A percentile compares a stretch with the other conserved stretches of the same genome.
Evolutionary conservation across 164 flowering plant genomes (phyloP).

Genomic region (Protea cynaroides): DNA sequence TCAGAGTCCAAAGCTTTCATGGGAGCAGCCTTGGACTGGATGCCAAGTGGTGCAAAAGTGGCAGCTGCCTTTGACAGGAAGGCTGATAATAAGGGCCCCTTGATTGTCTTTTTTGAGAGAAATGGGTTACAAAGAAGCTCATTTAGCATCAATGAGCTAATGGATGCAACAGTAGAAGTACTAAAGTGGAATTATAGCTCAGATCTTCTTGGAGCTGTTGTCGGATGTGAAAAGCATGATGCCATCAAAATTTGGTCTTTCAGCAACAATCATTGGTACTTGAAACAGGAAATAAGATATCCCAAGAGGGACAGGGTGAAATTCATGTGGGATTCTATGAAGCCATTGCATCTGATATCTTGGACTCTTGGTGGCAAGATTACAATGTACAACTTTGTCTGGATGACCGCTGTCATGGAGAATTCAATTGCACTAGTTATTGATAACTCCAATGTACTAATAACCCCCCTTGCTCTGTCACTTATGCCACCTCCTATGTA

Average conservation of each 20-base stretch:
- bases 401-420: slow-evolving; percentile 76
- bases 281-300: slow-evolving; percentile 80
- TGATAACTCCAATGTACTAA: slow-evolving; percentile 59
- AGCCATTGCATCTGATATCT: slow-evolving; percentile 60
- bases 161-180: slow-evolving; percentile 43
- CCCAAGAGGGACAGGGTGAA: slow-evolving; percentile 47
- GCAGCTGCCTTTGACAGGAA: slow-evolving; percentile 63
- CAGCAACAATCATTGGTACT: slow-evolving; percentile 92
- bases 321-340: slow-evolving; percentile 79
- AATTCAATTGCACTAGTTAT: slow-evolving; percentile 82
- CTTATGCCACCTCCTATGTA: slow-evolving; percentile 92
- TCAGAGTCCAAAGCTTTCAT: slow-evolving; percentile 64
- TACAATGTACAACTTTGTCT: slow-evolving; percentile 50
- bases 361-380: slow-evolving; percentile 74
- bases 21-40: slow-evolving; percentile 78
- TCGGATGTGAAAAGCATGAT: slow-evolving; percentile 55
- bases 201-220: slow-evolving; percentile 81
- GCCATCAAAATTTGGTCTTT: slow-evolving; percentile 77
- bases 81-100: slow-evolving; percentile 48
- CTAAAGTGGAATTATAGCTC: slow-evolving; percentile 87
- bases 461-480: slow-evolving; percentile 64
- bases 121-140: slow-evolving; percentile 89
- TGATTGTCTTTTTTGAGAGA: slow-evolving; percentile 73
- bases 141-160: slow-evolving; percentile 48
- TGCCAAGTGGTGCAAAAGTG: slow-evolving; percentile 92